Percentiles rank a stretch among this genome's conserved stretches.
These are phyloP conservation scores for Oropetium thomaeum DNA, from an alignment of 176 grass and related monocot species.

Conservation along the genomic window DNA sequence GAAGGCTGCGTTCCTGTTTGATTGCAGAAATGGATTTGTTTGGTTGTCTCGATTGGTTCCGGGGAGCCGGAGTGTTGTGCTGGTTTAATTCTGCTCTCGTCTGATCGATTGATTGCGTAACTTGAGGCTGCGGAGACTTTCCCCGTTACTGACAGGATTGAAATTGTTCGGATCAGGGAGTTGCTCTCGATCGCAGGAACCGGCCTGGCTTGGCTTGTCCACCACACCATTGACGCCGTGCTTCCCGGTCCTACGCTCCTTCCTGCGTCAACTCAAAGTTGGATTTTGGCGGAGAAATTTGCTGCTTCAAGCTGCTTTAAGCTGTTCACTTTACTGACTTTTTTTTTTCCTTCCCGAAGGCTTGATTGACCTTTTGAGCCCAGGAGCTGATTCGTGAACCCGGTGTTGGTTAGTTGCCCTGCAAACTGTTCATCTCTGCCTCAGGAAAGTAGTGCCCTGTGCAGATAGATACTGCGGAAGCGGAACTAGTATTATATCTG, in stretches of 20 bases:
- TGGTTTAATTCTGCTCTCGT: neutral
- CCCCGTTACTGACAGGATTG: neutral
- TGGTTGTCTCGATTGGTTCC: neutral
- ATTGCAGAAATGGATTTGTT: slow-evolving; percentile 18
- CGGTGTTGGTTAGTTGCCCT: neutral
- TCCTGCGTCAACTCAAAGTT: neutral
- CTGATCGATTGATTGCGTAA: neutral
- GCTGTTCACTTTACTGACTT: slow-evolving; percentile 12
- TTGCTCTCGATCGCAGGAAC: neutral
- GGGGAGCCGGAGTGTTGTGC: neutral
- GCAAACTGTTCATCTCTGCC: slow-evolving; percentile 11
- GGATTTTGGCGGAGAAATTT: slow-evolving; percentile 23
- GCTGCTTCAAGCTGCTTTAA: slow-evolving; percentile 19
- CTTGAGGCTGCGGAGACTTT: slow-evolving; percentile 11
- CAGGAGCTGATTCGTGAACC: slow-evolving; percentile 27
- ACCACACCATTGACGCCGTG: neutral
- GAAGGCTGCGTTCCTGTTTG: neutral
- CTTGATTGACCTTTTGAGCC: slow-evolving; percentile 33
- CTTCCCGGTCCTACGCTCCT: neutral
- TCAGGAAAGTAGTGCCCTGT: slow-evolving; percentile 34
- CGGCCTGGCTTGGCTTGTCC: neutral
- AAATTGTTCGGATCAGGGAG: neutral
- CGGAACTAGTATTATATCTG: slow-evolving; percentile 28
- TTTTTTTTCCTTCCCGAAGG: slow-evolving; percentile 25
- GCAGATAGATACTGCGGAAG: slow-evolving; percentile 25